phyloP scores from a whole-genome alignment of 2,329 filamentous ascomycete genomes.

The Venturia aucupariae region DNA sequence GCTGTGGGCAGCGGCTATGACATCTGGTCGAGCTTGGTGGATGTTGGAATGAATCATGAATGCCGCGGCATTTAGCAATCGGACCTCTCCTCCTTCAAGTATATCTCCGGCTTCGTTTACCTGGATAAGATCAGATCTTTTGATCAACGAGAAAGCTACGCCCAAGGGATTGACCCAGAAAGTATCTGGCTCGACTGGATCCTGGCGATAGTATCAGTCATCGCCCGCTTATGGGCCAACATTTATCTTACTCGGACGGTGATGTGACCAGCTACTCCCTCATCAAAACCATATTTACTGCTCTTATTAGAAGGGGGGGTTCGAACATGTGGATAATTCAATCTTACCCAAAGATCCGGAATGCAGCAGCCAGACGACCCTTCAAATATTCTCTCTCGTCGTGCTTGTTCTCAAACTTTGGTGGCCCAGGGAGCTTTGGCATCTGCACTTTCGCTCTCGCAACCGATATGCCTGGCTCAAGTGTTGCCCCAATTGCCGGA shows the following conservation, averaged over 20 bases:
- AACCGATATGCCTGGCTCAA: background rate
- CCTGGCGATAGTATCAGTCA: conserved; percentile 13
- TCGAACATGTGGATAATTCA: background rate
- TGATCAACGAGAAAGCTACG: conserved; percentile 34
- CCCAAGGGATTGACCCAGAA: conserved; percentile 36
- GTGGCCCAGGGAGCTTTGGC: conserved; percentile 12
- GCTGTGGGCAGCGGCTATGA: conserved; percentile 36
- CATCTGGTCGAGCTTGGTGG: conserved; percentile 34
- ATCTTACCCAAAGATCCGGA: conserved; percentile 16
- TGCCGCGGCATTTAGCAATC: conserved; percentile 35
- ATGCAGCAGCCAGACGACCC: conserved; percentile 14
- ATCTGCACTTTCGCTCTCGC: conserved; percentile 5
- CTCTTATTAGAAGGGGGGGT: background rate
- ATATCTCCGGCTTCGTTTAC: conserved; percentile 36
- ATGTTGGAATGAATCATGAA: conserved; percentile 39
- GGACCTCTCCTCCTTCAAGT: conserved; percentile 31
- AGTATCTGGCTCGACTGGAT: conserved; percentile 29
- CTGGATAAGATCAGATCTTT: conserved; percentile 37
- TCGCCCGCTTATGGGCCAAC: background rate
- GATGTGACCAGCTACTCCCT: conserved; percentile 17
- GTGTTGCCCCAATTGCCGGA: background rate
- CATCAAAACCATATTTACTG: conserved; percentile 14
- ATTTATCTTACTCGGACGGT: conserved; percentile 10
- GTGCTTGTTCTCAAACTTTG: conserved; percentile 15
- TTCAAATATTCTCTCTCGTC: conserved; percentile 16